phyloP scores from a whole-genome alignment of 2,329 filamentous ascomycete genomes.

The Clonostachys chloroleuca region DNA sequence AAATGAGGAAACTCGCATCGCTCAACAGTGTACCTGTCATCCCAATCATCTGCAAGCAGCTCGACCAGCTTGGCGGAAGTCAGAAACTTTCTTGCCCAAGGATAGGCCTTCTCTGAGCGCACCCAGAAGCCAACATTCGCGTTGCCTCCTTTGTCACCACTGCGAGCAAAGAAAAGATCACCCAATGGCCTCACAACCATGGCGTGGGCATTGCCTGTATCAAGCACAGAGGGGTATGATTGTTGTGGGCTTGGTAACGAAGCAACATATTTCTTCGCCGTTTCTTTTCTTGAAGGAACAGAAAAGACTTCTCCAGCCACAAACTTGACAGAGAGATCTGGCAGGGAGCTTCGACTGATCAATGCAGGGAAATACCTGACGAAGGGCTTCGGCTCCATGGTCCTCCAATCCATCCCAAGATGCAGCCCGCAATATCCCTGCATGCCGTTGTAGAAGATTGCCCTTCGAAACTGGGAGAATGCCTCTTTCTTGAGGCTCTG shows the following conservation, averaged over 20 bases:
- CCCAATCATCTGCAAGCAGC: conserved; percentile 38
- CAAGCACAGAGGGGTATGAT: not conserved
- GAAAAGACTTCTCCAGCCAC: conserved; percentile 5
- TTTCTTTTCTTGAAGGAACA: not conserved
- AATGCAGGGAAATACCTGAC: conserved; percentile 25
- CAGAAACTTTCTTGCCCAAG: conserved; percentile 32
- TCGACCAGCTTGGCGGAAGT: conserved; percentile 25
- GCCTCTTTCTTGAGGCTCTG: conserved; percentile 17
- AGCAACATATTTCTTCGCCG: not conserved
- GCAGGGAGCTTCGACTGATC: conserved; percentile 5
- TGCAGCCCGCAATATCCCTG: conserved; percentile 25
- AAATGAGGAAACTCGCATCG: conserved; percentile 38
- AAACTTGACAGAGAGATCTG: conserved; percentile 11
- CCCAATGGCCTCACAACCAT: conserved; percentile 14
- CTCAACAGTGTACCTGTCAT: conserved; percentile 29
- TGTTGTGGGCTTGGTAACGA: not conserved
- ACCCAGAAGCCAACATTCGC: conserved; percentile 27
- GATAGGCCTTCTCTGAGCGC: conserved; percentile 27
- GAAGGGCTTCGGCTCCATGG: conserved; percentile 21
- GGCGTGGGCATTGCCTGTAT: not conserved
- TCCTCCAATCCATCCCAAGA: conserved; percentile 26
- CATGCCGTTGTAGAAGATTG: conserved; percentile 20
- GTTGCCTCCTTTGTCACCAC: conserved; percentile 25
- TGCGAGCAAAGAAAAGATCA: conserved; percentile 19
- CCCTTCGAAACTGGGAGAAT: conserved; percentile 10